Evolutionary conservation across 306 rosid genomes (phyloP).

Genomic region (Castanopsis chinensis): DNA sequence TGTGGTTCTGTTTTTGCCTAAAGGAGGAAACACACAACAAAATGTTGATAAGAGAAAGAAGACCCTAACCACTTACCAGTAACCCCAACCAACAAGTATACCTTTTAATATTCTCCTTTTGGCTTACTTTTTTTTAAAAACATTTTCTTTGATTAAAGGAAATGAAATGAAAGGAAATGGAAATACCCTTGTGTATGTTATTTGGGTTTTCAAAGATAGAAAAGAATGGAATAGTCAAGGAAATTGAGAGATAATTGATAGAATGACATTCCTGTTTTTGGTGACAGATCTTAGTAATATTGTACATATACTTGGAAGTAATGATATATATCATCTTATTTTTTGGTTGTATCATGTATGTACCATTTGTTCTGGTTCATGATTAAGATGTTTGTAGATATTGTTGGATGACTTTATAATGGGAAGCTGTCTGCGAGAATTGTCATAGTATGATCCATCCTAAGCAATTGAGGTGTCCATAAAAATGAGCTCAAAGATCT

Average conservation of each 20-base stretch:
- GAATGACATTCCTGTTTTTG: constrained; percentile 10
- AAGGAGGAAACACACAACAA: neutral
- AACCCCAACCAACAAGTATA: constrained; percentile 15
- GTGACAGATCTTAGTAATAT: neutral
- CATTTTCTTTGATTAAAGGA: neutral
- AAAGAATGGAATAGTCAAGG: constrained; percentile 3
- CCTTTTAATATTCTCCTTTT: neutral
- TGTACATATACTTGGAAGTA: constrained; percentile 27
- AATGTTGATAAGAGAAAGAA: neutral
- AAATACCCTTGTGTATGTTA: constrained; percentile 17
- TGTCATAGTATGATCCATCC: no score
- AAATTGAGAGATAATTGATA: neutral
- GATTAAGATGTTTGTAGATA: neutral
- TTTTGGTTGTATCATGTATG: neutral
- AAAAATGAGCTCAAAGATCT: neutral
- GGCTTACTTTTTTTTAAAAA: neutral
- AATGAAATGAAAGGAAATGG: neutral
- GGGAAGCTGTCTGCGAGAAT: neutral
- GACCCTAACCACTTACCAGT: neutral
- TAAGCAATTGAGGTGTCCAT: no score
- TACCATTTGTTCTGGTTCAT: neutral
- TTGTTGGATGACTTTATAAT: neutral
- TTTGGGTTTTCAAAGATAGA: constrained; percentile 16
- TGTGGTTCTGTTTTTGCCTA: constrained; percentile 48
- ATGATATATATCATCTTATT: neutral